A percentile compares a stretch with the other conserved stretches of the same genome.
phyloP scores from a whole-genome alignment of 2,329 filamentous ascomycete species.

The Fusarium temperatum region DNA sequence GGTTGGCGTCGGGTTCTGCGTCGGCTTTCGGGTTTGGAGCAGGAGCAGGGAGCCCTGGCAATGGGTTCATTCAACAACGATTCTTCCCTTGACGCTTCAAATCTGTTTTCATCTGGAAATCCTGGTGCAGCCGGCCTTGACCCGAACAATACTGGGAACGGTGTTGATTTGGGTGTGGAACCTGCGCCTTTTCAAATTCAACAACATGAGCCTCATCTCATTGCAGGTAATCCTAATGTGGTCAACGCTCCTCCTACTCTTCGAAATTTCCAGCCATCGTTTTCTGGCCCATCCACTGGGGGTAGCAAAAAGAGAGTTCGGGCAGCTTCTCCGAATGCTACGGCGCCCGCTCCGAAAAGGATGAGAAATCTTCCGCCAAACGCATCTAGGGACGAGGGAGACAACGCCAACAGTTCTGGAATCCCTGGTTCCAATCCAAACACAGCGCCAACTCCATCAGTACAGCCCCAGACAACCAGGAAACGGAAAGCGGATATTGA shows the following conservation, averaged over 20 bases:
- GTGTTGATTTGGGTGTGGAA: neutral
- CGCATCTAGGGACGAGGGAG: neutral
- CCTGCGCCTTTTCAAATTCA: neutral
- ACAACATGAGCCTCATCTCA: neutral
- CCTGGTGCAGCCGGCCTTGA: neutral
- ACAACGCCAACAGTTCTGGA: neutral
- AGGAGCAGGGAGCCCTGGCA: fast-evolving
- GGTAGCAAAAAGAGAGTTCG: neutral
- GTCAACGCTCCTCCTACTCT: neutral
- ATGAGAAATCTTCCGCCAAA: neutral
- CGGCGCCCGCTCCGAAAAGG: neutral
- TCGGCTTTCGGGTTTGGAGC: neutral
- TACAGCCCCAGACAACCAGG: neutral
- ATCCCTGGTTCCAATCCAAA: neutral
- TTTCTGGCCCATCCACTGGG: neutral
- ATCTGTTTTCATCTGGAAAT: neutral
- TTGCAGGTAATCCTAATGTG: neutral
- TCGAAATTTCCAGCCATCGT: neutral
- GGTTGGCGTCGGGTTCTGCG: neutral
- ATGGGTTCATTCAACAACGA: neutral
- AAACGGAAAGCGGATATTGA: neutral
- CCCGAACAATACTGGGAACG: neutral
- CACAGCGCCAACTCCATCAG: neutral
- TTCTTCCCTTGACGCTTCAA: neutral
- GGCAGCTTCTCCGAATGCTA: neutral